Base-by-base conservation (phyloP, 768 basidiomycete genomes). In the Tulasnella sp. region DNA sequence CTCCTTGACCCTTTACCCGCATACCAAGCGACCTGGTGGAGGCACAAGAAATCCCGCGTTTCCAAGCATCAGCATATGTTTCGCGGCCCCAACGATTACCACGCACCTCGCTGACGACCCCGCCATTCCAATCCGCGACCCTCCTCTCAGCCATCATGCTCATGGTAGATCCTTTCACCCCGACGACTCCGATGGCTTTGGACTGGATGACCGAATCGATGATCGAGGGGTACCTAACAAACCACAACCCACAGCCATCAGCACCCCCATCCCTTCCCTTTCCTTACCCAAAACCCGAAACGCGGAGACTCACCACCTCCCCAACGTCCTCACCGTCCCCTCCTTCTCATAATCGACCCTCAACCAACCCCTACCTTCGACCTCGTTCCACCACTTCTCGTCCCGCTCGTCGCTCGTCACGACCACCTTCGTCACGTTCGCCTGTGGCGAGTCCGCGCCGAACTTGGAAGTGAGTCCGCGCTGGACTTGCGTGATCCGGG, bases 201-300 rank as follows among this genome's bases (percentile, higher is more conserved):
- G 89, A 88, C 76, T 91, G 90, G 72, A 90, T 85, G 16, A 85
- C 86, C 3, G 89, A 89, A 76, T 91, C 90, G 64, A 91, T 84
- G 63, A 91, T 79, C 19, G 89, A 80, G 12, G 89, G 88, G 78
- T 89, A 88, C 89, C 89, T 89, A 75, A 26, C 26, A 59, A 66
- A 12, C n/a, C 14, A 12, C 14, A 47, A 12, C 42, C 12, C 12
- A 47, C 42, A 47, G 42, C 36, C 47, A 40, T 16, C 47, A 62
- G 34, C 70, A n/a, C n/a, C n/a, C n/a, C n/a, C n/a, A n/a, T n/a
- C n/a, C n/a, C n/a, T n/a, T n/a, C n/a, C 22, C 5, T 11, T 59
- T 29, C 26, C 22, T 8, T 6, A 59, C 22, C 1, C 22, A 29
- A 29, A 47, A 47, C n/a, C 42, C 4, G 12, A 42, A 42, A 12